phyloP scores from a whole-genome alignment of 345 rosid species.

The Rhizophora mangle region DNA sequence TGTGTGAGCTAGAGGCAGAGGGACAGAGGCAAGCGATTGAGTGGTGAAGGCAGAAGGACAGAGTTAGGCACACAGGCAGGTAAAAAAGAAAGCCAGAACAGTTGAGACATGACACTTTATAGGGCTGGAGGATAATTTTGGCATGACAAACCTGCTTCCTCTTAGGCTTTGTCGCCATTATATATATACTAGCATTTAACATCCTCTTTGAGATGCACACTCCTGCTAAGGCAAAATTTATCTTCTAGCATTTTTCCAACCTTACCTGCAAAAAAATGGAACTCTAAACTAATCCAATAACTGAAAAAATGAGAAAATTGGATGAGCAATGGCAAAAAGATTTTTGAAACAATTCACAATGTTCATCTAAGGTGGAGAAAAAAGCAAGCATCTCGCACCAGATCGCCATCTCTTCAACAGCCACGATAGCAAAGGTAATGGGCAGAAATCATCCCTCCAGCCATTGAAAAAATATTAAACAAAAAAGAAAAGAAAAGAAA shows the following conservation, averaged over 20 bases:
- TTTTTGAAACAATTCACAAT: constrained; percentile 20
- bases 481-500: constrained; percentile 12
- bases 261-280: constrained; percentile 14
- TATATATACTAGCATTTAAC: too few relatives aligned
- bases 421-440: constrained; percentile 31
- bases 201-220: background rate
- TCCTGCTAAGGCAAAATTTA: background rate
- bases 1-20: too few relatives aligned
- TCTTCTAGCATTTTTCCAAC: constrained; percentile 1
- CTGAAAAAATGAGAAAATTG: background rate
- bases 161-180: too few relatives aligned
- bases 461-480: constrained; percentile 22
- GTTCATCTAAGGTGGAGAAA: constrained; percentile 5
- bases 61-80: too few relatives aligned
- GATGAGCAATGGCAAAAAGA: background rate
- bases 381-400: constrained; percentile 32
- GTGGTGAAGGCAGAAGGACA: too few relatives aligned
- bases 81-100: too few relatives aligned
- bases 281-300: constrained; percentile 3
- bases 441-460: constrained; percentile 39
- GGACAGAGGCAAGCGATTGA: too few relatives aligned
- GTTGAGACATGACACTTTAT: too few relatives aligned
- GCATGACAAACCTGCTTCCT: too few relatives aligned
- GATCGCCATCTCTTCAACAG: constrained; percentile 30
- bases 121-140: too few relatives aligned